Percentiles rank a stretch among this genome's conserved stretches.
phyloP scores from a whole-genome alignment of 1,284 basidiomycete genomes.

The Moesziomyces antarcticus region DNA sequence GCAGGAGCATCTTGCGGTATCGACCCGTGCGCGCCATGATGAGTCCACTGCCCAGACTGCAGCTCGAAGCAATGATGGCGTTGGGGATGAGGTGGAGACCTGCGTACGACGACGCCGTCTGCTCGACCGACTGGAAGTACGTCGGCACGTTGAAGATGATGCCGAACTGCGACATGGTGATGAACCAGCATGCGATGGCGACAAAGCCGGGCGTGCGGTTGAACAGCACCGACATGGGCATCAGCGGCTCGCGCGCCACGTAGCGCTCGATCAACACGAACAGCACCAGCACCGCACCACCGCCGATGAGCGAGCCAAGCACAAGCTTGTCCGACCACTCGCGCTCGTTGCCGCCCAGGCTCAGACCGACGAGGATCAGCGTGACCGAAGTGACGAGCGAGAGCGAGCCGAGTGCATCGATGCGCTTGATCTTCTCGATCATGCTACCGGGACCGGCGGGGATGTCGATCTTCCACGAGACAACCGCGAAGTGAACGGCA shows the following conservation, averaged over 20 bases:
- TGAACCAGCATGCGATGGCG: conserved; percentile 68
- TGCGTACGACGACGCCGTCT: conserved; percentile 64
- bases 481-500: conserved; percentile 67
- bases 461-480: conserved; percentile 69
- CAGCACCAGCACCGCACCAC: conserved; percentile 72
- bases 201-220: conserved; percentile 68
- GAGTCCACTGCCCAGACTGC: conserved; percentile 68
- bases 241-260: conserved; percentile 68
- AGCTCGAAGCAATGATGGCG: conserved; percentile 67
- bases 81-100: conserved; percentile 68
- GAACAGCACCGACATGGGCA: conserved; percentile 68
- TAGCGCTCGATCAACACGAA: conserved; percentile 71
- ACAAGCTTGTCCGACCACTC: conserved; percentile 61
- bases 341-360: conserved; percentile 64
- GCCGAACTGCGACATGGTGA: conserved; percentile 68
- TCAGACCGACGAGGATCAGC: conserved; percentile 66
- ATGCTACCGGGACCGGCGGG: conserved; percentile 68
- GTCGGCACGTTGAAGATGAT: conserved; percentile 68
- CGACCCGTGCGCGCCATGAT: conserved; percentile 68
- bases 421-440: conserved; percentile 68
- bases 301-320: conserved; percentile 53
- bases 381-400: conserved; percentile 68
- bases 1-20: conserved; percentile 67
- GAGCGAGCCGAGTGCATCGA: conserved; percentile 68
- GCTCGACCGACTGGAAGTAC: conserved; percentile 68